These are phyloP conservation scores for Boeremia exigua DNA, from an alignment of 2,329 filamentous ascomycete species.

Conservation along the genomic window DNA sequence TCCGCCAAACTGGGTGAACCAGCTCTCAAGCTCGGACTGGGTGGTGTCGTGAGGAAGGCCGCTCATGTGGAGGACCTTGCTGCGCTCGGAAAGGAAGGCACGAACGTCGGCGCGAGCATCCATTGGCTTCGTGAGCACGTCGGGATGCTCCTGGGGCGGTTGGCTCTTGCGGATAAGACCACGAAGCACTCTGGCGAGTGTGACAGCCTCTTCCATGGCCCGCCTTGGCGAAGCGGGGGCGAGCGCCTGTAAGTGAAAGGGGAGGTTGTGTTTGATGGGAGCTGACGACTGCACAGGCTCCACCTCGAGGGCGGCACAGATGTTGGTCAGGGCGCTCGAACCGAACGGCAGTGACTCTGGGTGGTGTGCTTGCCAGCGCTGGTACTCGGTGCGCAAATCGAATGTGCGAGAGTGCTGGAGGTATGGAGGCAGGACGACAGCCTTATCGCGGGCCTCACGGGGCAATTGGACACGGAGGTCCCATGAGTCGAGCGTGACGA, in stretches of 20 bases:
- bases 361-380: constrained; percentile 98
- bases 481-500: constrained; percentile 98
- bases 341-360: constrained; percentile 97
- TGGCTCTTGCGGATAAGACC: constrained; percentile 96
- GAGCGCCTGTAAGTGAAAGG: constrained; percentile 95
- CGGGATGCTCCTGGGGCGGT: constrained; percentile 88
- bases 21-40: constrained; percentile 97
- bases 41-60: constrained; percentile 97
- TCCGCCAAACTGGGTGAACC: constrained; percentile 98
- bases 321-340: constrained; percentile 93
- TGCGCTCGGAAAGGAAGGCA: constrained; percentile 93
- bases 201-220: constrained; percentile 97
- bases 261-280: constrained; percentile 97
- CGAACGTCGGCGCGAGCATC: constrained; percentile 95
- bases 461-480: constrained; percentile 97
- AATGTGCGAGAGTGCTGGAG: constrained; percentile 98
- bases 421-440: constrained; percentile 93
- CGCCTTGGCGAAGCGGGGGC: constrained; percentile 93
- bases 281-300: constrained; percentile 97
- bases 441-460: constrained; percentile 96
- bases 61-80: constrained; percentile 98
- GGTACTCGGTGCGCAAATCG: constrained; percentile 95
- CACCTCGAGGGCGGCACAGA: constrained; percentile 96
- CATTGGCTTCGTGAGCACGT: constrained; percentile 93
- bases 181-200: constrained; percentile 87